Evolutionary conservation across 768 basidiomycete genomes (phyloP).

Genomic region (Clitopilus passeckerianus): DNA sequence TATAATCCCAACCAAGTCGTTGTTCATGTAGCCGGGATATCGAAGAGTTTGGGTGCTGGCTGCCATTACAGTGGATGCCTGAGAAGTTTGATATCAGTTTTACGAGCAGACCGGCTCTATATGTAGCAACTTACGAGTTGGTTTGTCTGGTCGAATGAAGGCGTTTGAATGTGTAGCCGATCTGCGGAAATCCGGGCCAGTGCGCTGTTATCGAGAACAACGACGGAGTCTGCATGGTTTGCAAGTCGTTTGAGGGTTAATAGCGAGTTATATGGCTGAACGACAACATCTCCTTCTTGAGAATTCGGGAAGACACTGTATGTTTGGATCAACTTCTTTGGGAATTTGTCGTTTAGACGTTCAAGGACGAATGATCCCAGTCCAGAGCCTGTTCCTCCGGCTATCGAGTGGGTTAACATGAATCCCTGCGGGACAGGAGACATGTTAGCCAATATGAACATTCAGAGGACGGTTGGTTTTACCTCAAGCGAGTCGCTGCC

Average conservation of each 20-base stretch:
- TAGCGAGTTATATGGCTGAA: conserved; percentile 96
- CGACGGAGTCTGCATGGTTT: conserved; percentile 95
- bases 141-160: conserved; percentile 89
- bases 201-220: conserved; percentile 96
- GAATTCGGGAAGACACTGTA: conserved; percentile 98
- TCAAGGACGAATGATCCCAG: conserved; percentile 98
- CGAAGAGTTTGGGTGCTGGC: conserved; percentile 95
- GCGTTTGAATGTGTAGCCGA: conserved; percentile 81
- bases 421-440: conserved; percentile 65
- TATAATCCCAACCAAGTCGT: conserved; percentile 95
- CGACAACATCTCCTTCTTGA: conserved; percentile 93
- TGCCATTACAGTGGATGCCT: conserved; percentile 98
- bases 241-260: conserved; percentile 90
- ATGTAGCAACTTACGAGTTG: conserved; percentile 56
- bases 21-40: conserved; percentile 99
- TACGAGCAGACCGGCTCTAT: background rate
- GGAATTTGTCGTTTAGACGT: conserved; percentile 94
- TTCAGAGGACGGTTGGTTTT: conserved; percentile 10
- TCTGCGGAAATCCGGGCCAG: conserved; percentile 91
- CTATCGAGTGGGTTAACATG: conserved; percentile 98
- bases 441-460: background rate
- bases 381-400: conserved; percentile 97
- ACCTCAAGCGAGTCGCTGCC: conserved; percentile 97
- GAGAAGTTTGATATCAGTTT: background rate
- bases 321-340: conserved; percentile 98